Conservation (phyloP, 2,329 filamentous ascomycete species). For the Nigrospora oryzae region DNA sequence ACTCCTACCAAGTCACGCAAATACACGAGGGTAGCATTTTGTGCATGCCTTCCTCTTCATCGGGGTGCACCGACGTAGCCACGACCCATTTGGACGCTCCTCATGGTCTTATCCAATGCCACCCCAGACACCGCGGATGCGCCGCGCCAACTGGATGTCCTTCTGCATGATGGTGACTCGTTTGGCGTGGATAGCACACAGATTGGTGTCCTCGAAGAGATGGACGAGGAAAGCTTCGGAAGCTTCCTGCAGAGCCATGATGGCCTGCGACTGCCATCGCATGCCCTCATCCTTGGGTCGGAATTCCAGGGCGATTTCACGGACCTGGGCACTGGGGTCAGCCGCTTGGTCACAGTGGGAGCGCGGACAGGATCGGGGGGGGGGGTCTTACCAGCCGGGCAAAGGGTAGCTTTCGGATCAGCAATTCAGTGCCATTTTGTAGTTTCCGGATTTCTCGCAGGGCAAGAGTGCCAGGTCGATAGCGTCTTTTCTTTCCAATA, state of each 20-base stretch:
- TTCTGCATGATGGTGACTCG: conserved; percentile 97
- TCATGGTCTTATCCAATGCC: conserved; percentile 42
- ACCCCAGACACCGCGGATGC: conserved; percentile 72
- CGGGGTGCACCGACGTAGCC: too few species aligned
- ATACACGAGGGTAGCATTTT: too few species aligned
- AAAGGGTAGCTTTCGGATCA: conserved; percentile 97
- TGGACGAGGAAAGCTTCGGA: conserved; percentile 95
- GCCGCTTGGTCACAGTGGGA: conserved; percentile 56
- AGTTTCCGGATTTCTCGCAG: conserved; percentile 97
- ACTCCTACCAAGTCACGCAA: too few species aligned
- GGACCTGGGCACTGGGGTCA: conserved; percentile 73
- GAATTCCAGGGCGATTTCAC: conserved; percentile 63
- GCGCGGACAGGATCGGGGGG: conserved; percentile 25
- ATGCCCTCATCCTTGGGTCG: conserved; percentile 60
- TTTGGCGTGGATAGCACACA: conserved; percentile 95
- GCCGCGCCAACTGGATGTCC: conserved; percentile 85
- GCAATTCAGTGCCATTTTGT: conserved; percentile 92
- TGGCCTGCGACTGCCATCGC: conserved; percentile 93
- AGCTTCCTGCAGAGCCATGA: conserved; percentile 87
- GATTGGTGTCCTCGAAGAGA: conserved; percentile 92
- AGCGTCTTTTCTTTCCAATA: conserved; percentile 78
- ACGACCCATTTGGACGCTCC: too few species aligned
- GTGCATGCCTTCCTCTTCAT: too few species aligned
- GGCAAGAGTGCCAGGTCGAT: conserved; percentile 91
- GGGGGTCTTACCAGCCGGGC: conserved; percentile 66